Base-by-base conservation (phyloP, 2,329 filamentous ascomycete genomes). In the Leptographium flavum region DNA sequence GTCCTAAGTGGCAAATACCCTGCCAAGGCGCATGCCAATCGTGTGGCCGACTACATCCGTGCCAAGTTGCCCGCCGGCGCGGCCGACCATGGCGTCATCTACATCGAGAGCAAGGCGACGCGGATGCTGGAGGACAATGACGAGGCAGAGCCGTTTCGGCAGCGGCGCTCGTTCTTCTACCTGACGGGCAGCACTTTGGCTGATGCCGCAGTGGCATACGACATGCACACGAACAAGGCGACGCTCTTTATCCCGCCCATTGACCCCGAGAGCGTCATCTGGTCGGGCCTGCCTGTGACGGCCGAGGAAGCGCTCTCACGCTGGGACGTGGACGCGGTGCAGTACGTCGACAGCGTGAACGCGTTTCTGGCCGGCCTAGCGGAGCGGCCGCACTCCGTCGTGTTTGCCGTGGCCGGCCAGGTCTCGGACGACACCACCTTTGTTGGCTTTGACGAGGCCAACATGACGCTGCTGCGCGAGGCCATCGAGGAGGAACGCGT, bases 111-210 rank as follows among this genome's bases (percentile, higher is more conserved):
- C 45, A 83, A 88, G 58, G 78, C 81, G 61, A 86, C 81, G 51
- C 79, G 76, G 58, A 70, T 94, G 62, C 75, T 85, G 39, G 90
- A 96, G 64, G 90, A 98, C 61, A 90, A 86, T 58, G 92, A 96
- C 62, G 79, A 84, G 58, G 73, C 81, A 8, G 75, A 79, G 56
- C 86, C 79, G 22, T 95, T 94, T 62, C 75, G 86, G 52, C 88
- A 95, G 65, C 84, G 88, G 51, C 81, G 92, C 45, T 85, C 79
- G 62, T 98, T 98, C 68, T 95, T 84, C 74, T 98, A 98, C 64
- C 71, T 96, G 38, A 90, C 86, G 22, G 92, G 92, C 54, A 93
- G 70, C 58, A 73, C 79, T 50, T 71, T 93, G 27, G 75, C 88
- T 48, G 87, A 95, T 62, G 82, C 82, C 56, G 80, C 81, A 59